These are phyloP conservation scores for Ramularia endophylla DNA, from an alignment of 2,329 filamentous ascomycete species.

Conservation along the genomic window DNA sequence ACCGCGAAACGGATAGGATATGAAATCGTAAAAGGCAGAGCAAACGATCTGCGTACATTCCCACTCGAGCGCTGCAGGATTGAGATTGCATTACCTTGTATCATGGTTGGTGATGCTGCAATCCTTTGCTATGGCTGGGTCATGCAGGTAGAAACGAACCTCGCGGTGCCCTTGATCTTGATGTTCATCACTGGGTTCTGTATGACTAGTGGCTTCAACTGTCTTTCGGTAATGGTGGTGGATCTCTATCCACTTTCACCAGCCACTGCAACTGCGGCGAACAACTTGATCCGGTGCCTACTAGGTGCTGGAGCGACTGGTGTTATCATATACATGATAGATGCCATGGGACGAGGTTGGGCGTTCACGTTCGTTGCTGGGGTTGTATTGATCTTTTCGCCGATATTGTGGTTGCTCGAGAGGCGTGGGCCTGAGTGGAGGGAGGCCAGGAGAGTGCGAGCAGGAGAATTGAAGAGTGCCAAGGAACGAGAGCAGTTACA, in stretches of 20 bases:
- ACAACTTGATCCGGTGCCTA: conserved; percentile 31
- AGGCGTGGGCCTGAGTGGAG: conserved; percentile 40
- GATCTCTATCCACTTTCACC: conserved; percentile 38
- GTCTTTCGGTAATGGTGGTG: conserved; percentile 37
- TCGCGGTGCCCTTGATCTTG: conserved; percentile 41
- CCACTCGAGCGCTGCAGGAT: conserved; percentile 43
- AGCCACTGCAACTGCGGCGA: conserved; percentile 37
- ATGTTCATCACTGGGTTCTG: conserved; percentile 50
- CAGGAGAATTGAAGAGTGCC: too few species aligned
- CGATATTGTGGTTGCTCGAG: conserved; percentile 37
- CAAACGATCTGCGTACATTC: conserved; percentile 45
- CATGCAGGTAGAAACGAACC: conserved; percentile 29
- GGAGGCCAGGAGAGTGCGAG: too few species aligned
- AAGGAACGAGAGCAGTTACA: too few species aligned
- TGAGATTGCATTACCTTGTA: conserved; percentile 33
- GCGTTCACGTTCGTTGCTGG: conserved; percentile 42
- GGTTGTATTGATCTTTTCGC: conserved; percentile 34
- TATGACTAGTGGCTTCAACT: conserved; percentile 55
- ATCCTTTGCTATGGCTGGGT: conserved; percentile 40
- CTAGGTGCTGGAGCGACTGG: conserved; percentile 34
- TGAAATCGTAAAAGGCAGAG: conserved; percentile 53
- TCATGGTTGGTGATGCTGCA: conserved; percentile 26
- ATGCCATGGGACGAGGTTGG: conserved; percentile 37
- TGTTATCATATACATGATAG: conserved; percentile 38
- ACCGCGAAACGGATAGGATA: conserved; percentile 57